Base-by-base conservation (phyloP, 2,329 filamentous ascomycete species). In the Zopfia rhizophila region DNA sequence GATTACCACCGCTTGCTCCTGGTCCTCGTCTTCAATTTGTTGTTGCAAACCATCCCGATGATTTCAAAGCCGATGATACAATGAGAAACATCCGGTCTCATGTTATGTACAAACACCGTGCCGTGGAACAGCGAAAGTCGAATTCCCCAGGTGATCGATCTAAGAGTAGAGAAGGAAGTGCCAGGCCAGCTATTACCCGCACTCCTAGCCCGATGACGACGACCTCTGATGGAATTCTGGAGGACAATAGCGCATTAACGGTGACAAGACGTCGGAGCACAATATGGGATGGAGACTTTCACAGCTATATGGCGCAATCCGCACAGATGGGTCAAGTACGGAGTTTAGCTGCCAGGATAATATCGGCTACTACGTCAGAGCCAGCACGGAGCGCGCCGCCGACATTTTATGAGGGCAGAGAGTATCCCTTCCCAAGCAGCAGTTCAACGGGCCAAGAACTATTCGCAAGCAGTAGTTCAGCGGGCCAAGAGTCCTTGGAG, bases 81-180 rank as follows among this genome's bases (percentile, higher is more conserved):
- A 68, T 70, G 66, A 60, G 67, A 32, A 55, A 69, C 39, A 53
- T 70, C 30, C 63, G 67, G 5, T 70, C 67, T 11, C 67, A 70
- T 39, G 67, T 70, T 41, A 70, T 70, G 67, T 69, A 70, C 39
- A 65, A 66, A 19, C 66, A 70, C 48, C 60, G 64, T 16, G 48
- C 42, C 27, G 63, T 60, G 11, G 52, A 55, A 18, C 42, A 40
- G 32, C 52, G 23, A 29, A 19, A 12, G 30, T 28, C 23, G 12
- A 18, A 10, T 18, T 63, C 64, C 13, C 55, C 63, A 17, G 33
- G 31, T 10, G 52, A 51, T 1, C 51, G 37, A 19, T 36, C 50
- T 12, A 54, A 44, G 18, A 60, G 55, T 30, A 41, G 44, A 30
- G 58, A 62, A 44, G 28, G 43, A 28, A 58, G 55, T 19, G 56